A percentile compares a stretch with the other conserved stretches of the same genome.
Evolutionary conservation across 1,284 basidiomycete species (phyloP).

Genomic region (Hymenochaete sp.): DNA sequence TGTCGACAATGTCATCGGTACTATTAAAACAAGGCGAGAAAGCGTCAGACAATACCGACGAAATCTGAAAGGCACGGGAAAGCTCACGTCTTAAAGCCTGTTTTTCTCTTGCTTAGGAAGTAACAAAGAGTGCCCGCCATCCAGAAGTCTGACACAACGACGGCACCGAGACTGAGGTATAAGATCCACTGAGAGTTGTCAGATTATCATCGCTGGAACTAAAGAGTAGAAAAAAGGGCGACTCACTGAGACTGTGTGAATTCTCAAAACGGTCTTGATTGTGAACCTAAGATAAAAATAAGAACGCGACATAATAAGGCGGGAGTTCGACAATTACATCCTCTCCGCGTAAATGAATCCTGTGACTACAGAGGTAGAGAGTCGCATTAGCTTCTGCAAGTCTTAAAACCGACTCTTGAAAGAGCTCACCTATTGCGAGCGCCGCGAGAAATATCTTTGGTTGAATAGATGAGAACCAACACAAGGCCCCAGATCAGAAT

Average conservation of each 20-base stretch:
- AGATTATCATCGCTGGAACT: not conserved
- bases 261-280: too few species aligned
- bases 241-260: too few species aligned
- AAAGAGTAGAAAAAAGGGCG: too few species aligned
- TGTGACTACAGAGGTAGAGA: too few species aligned
- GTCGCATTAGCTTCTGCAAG: too few species aligned
- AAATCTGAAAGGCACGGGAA: too few species aligned
- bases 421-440: constrained; percentile 7
- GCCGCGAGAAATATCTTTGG: constrained; percentile 2
- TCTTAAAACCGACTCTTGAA: too few species aligned
- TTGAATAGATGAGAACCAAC: not conserved
- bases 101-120: constrained; percentile 6
- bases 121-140: constrained; percentile 6
- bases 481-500: not conserved
- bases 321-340: too few species aligned
- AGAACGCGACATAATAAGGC: too few species aligned
- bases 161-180: constrained; percentile 5
- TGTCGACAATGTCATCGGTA: constrained; percentile 5
- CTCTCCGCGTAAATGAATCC: too few species aligned
- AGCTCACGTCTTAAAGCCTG: constrained; percentile 12
- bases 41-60: too few species aligned
- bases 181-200: constrained; percentile 6
- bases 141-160: constrained; percentile 9
- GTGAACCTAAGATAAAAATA: too few species aligned
- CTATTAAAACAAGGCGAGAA: not conserved